phyloP scores from a whole-genome alignment of 805 yeast species.

The Wickerhamiella slavikovae region DNA sequence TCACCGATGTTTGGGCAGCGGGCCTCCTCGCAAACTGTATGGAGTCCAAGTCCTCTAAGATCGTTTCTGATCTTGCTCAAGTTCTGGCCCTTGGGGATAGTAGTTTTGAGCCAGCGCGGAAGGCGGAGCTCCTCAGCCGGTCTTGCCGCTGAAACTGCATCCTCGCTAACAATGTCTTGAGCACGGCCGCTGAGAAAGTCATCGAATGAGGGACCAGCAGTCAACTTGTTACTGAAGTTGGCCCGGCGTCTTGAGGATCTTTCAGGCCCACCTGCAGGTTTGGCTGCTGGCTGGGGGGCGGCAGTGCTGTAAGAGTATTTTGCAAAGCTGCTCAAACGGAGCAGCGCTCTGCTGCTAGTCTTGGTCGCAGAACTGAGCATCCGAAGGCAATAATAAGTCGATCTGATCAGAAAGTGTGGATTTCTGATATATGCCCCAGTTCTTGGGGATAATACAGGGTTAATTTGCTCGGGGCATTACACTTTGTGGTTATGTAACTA shows the following conservation, averaged over 20 bases:
- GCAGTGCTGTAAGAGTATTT: no score
- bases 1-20: conserved; percentile 99
- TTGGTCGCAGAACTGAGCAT: no score
- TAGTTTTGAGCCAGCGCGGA: conserved; percentile 88
- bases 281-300: background rate
- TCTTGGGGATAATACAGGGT: no score
- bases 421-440: no score
- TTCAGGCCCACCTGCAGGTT: background rate
- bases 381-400: no score
- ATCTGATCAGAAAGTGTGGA: no score
- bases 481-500: no score
- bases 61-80: conserved; percentile 68
- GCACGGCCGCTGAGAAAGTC: conserved; percentile 79
- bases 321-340: no score
- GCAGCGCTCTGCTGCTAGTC: no score
- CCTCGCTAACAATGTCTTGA: conserved; percentile 28
- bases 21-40: conserved; percentile 97
- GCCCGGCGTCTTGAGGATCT: conserved; percentile 3
- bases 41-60: conserved; percentile 65
- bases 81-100: conserved; percentile 86
- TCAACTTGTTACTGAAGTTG: conserved; percentile 46
- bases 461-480: no score
- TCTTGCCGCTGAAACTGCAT: conserved; percentile 36
- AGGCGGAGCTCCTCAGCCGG: conserved; percentile 29
- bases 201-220: conserved; percentile 79